Conservation (phyloP, 108 stramenopile species). For the Mediolabrus comicus region DNA sequence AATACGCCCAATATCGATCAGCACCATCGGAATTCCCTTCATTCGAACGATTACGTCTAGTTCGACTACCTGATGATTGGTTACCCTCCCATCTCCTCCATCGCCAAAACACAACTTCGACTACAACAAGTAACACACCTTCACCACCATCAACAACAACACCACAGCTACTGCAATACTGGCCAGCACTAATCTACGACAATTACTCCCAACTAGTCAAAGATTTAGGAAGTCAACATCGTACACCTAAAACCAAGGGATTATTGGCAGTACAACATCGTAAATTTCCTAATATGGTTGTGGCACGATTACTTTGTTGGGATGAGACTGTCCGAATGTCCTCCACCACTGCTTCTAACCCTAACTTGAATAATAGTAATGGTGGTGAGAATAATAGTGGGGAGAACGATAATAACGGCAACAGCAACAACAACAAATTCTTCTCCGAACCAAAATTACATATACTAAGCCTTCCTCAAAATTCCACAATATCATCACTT, state of each 20-base stretch:
- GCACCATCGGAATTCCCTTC: slow-evolving; percentile 4
- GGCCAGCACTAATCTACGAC: slow-evolving; percentile 28
- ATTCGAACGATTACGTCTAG: slow-evolving; percentile 17
- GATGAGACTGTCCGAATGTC: too few relatives aligned
- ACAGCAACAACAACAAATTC: too few relatives aligned
- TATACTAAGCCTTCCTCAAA: background rate
- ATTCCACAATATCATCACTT: too few relatives aligned
- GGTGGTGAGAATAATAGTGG: background rate
- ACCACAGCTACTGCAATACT: background rate
- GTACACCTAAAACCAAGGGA: slow-evolving; percentile 2
- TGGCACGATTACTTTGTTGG: slow-evolving; percentile 27
- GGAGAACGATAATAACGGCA: too few relatives aligned
- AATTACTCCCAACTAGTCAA: slow-evolving; percentile 13
- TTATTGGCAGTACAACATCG: slow-evolving; percentile 1
- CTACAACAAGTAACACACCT: too few relatives aligned
- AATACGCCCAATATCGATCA: slow-evolving; percentile 6
- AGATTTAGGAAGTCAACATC: slow-evolving; percentile 4
- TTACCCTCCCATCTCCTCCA: slow-evolving; percentile 4
- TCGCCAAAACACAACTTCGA: background rate
- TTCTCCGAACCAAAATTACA: background rate
- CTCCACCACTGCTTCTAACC: too few relatives aligned
- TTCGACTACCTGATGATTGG: slow-evolving; percentile 4
- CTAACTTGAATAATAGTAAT: too few relatives aligned
- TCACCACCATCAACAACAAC: background rate
- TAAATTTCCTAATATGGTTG: background rate